Base-by-base conservation (phyloP, 495 filamentous ascomycete genomes). In the Aspergillus funiculosus region DNA sequence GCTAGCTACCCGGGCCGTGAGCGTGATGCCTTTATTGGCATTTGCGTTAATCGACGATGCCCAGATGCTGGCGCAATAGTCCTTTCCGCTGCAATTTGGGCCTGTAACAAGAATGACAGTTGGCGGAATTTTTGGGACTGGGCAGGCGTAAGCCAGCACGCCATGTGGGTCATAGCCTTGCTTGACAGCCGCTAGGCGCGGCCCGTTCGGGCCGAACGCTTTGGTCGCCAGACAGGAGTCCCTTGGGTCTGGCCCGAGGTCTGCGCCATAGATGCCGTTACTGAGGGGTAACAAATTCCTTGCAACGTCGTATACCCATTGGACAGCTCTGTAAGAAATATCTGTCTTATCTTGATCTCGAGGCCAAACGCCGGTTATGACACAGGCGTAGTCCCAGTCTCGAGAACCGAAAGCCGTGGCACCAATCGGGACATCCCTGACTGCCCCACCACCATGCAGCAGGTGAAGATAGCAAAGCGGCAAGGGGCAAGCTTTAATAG, bases 301-400 rank as follows among this genome's bases (percentile, higher is more conserved):
- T 45, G 61, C 73, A 50, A 76, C 60, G 5, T 67, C 55, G 58
- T 82, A 84, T 35, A 82, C 79, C 80, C 79, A 84, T 24, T 37
- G 48, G 24, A 76, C 57, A 36, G 63, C 63, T 39, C 61, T 56
- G 56, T 27, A 66, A 54, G 73, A 63, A 11, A 53, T 39, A 51
- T 69, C 61, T n/a, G 67, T 71, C 42, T 61, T 67, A 62, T 81
- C 76, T 64, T 78, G 61, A 11, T 77, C 64, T 40, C 77, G 72
- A 17, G 61, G 58, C 79, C 79, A 84, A 54, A 82, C 72, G 29
- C 77, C 77, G n/a, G 79, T 82, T 42, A 84, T 47, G 17, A 82
- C 75, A 45, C 79, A 82, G 43, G 80, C 79, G 67, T 74, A 82
- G 38, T 75, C 68, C 79, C 78, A 84, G 59, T 77, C 68, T 66